A percentile compares a stretch with the other conserved stretches of the same genome.
Evolutionary conservation across 441 rosid genomes (phyloP).

Genomic region (Caryocar brasiliense): DNA sequence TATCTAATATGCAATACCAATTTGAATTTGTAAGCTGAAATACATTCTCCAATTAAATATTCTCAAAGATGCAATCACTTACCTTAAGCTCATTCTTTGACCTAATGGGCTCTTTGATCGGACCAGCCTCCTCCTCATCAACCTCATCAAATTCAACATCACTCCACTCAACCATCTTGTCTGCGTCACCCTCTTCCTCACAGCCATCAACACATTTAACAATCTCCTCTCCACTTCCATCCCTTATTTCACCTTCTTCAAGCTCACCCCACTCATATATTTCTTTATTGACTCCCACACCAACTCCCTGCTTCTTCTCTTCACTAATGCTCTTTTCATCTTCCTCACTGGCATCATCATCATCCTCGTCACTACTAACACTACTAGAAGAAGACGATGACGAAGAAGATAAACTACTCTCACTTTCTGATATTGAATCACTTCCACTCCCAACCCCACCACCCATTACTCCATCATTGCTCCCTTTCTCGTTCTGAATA

Average conservation of each 20-base stretch:
- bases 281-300: constrained; percentile 12
- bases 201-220: constrained; percentile 16
- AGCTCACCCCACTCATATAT: constrained; percentile 29
- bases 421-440: constrained; percentile 22
- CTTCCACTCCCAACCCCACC: constrained; percentile 21
- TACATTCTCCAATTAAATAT: background rate
- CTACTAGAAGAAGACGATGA: constrained; percentile 27
- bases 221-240: constrained; percentile 23
- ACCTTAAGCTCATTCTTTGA: constrained; percentile 88
- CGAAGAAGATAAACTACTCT: constrained; percentile 26
- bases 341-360: constrained; percentile 4
- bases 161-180: constrained; percentile 40
- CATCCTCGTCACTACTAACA: constrained; percentile 6
- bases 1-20: no score
- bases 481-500: constrained; percentile 10
- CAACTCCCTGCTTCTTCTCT: constrained; percentile 8
- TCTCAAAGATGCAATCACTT: constrained; percentile 6
- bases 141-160: constrained; percentile 29
- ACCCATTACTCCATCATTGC: constrained; percentile 14
- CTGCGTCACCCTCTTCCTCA: constrained; percentile 23
- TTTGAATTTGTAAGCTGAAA: no score
- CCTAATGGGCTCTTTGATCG: constrained; percentile 41
- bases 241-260: constrained; percentile 86
- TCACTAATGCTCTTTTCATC: constrained; percentile 18
- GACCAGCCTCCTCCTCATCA: constrained; percentile 29